Base-by-base conservation (phyloP, 352 stramenopile species). In the Pythium dissotocum region DNA sequence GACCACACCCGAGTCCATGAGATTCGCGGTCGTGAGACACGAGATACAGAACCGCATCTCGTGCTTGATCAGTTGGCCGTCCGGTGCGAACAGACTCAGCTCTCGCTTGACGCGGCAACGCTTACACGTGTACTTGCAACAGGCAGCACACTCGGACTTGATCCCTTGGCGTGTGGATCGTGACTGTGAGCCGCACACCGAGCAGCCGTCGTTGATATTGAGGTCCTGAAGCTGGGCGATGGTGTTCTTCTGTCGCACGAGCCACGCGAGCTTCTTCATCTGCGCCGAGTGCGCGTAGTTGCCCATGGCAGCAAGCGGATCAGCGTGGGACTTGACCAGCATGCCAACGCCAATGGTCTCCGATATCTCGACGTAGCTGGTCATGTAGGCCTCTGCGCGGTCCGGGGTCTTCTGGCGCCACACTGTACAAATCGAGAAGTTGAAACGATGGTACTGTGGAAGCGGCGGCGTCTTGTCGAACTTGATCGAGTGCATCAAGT, bases 191-290 rank as follows among this genome's bases (percentile, higher is more conserved):
- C 60, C 52, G 9, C 60, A 49, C 3, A 33, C 16, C 18, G 48
- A 55, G 21, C 48, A 55, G 7, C n/a, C 48, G 4, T 33, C 48
- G 6, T 14, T 14, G 7, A 13, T 24, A 13, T 4, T 32, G 10
- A 0, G 21, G 21, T 24, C 21, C 21, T 24, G 21, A 4, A 65
- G 44, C 6, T 28, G n/a, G 1, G 48, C 21, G n/a, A 66, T 26
- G 18, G 60, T 33, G 30, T 8, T 59, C 32, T 54, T 35, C 4
- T 40, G 60, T 14, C 65, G 67, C 62, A 70, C 67, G 42, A 87
- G 75, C 81, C 83, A 91, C 63, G 78, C 58, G 16, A 90, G 76
- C 57, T 90, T 92, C 53, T 85, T 85, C 80, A 89, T 86, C n/a
- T 82, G 75, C 9, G 77, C 78, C 35, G 79, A 89, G n/a, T 85